Percentiles rank a stretch among this genome's conserved stretches.
phyloP scores from a whole-genome alignment of 192 early-diverging fungal genomes.

The Rhizoclosmatium sp. region DNA sequence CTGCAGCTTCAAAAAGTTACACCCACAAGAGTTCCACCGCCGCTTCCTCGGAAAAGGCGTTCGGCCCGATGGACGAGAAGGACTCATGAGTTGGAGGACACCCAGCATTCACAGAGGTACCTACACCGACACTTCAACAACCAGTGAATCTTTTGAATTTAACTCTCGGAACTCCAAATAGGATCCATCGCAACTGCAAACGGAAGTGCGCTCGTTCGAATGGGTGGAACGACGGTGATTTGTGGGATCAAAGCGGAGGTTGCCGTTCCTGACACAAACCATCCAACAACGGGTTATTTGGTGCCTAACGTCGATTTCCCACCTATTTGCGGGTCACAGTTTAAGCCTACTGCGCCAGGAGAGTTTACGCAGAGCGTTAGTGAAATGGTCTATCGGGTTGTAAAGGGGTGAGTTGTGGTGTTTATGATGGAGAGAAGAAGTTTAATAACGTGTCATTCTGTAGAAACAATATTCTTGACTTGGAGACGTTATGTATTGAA shows the following conservation, averaged over 20 bases:
- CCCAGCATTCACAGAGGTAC: slow-evolving; percentile 68
- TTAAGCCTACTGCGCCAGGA: slow-evolving; percentile 83
- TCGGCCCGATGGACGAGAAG: slow-evolving; percentile 79
- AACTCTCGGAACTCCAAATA: slow-evolving; percentile 10
- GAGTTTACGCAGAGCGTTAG: slow-evolving; percentile 85
- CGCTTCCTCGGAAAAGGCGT: slow-evolving; percentile 81
- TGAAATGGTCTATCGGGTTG: slow-evolving; percentile 76
- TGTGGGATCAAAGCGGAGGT: slow-evolving; percentile 97
- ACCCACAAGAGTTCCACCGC: slow-evolving; percentile 86
- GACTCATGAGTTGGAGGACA: slow-evolving; percentile 72
- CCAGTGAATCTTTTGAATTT: too few relatives aligned
- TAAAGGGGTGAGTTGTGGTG: slow-evolving; percentile 50
- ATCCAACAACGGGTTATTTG: slow-evolving; percentile 80
- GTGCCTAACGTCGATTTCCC: slow-evolving; percentile 93
- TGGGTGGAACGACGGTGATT: slow-evolving; percentile 88
- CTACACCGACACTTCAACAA: neutral
- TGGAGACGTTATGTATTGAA: slow-evolving; percentile 82
- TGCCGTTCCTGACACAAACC: slow-evolving; percentile 74
- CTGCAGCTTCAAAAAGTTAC: slow-evolving; percentile 81
- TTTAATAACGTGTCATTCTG: neutral
- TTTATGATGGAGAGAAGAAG: neutral
- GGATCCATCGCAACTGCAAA: slow-evolving; percentile 79
- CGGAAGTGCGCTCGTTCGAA: slow-evolving; percentile 85
- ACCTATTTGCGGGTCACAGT: slow-evolving; percentile 86
- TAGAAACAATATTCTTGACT: slow-evolving; percentile 67